Evolutionary conservation across 306 rosid species (phyloP).

Genomic region (Inga leiocalycina): DNA sequence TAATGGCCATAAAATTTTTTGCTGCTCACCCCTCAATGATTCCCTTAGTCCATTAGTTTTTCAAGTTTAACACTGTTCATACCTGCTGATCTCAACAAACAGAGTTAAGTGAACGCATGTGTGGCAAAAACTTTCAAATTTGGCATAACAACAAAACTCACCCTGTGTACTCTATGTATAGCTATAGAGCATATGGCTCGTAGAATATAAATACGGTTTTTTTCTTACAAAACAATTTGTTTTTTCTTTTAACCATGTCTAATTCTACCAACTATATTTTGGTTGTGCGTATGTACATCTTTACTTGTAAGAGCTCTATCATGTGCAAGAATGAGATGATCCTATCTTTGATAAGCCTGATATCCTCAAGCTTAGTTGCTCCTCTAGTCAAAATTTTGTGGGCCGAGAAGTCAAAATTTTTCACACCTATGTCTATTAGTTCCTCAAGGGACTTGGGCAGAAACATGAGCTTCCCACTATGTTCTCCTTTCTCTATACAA

Average conservation of each 20-base stretch:
- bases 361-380: conserved; percentile 68
- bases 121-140: too few relatives aligned
- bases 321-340: conserved; percentile 53
- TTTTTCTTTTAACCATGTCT: not conserved
- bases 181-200: too few relatives aligned
- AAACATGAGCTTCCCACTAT: conserved; percentile 51
- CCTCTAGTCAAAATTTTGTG: conserved; percentile 51
- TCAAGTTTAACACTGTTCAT: too few relatives aligned
- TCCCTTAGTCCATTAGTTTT: too few relatives aligned
- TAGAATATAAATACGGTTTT: not conserved
- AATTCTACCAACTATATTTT: not conserved
- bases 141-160: too few relatives aligned
- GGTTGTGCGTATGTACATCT: not conserved
- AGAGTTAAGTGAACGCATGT: too few relatives aligned
- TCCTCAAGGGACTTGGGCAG: conserved; percentile 57
- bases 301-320: not conserved
- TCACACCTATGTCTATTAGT: conserved; percentile 58
- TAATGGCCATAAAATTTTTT: too few relatives aligned
- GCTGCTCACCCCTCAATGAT: too few relatives aligned
- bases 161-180: too few relatives aligned
- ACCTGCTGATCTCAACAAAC: too few relatives aligned
- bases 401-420: conserved; percentile 50
- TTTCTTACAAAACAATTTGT: too few relatives aligned
- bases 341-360: conserved; percentile 49
- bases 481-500: conserved; percentile 16